phyloP scores from a whole-genome alignment of 1,284 basidiomycete genomes.

The Cerrena zonata region DNA sequence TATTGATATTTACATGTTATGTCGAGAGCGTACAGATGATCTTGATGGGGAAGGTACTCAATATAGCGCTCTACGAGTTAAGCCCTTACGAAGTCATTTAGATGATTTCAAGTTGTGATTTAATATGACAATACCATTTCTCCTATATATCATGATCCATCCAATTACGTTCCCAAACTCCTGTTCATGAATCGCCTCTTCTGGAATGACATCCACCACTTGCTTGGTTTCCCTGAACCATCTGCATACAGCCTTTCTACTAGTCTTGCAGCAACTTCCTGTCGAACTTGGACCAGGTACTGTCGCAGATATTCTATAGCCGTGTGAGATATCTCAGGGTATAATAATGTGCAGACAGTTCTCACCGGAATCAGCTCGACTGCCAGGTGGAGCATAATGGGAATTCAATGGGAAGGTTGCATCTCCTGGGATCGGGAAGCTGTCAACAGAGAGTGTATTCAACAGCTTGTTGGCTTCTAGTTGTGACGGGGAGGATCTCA shows the following conservation, averaged over 20 bases:
- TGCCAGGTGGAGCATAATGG: slow-evolving; percentile 80
- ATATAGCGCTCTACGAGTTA: no score
- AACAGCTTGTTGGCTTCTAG: slow-evolving; percentile 86
- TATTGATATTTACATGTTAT: not conserved
- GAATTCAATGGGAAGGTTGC: slow-evolving; percentile 91
- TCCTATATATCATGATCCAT: not conserved
- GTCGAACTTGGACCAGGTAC: slow-evolving; percentile 88
- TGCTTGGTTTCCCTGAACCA: slow-evolving; percentile 85
- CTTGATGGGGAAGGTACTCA: no score
- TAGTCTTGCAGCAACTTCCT: slow-evolving; percentile 83
- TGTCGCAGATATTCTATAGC: slow-evolving; percentile 75
- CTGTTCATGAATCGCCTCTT: slow-evolving; percentile 94
- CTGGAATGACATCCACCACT: slow-evolving; percentile 99
- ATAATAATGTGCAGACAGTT: not conserved
- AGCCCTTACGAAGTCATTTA: no score
- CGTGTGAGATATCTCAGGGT: slow-evolving; percentile 8
- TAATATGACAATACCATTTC: slow-evolving; percentile 9
- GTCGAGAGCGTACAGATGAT: no score
- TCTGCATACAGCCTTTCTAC: slow-evolving; percentile 86
- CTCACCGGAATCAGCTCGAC: slow-evolving; percentile 80
- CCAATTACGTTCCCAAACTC: slow-evolving; percentile 61
- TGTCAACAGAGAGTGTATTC: slow-evolving; percentile 88
- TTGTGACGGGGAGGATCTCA: slow-evolving; percentile 62
- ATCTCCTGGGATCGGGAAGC: slow-evolving; percentile 91
- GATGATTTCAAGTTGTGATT: no score